Conservation (phyloP, 371 early-diverging fungal species). For the Rhizopus sp. region DNA sequence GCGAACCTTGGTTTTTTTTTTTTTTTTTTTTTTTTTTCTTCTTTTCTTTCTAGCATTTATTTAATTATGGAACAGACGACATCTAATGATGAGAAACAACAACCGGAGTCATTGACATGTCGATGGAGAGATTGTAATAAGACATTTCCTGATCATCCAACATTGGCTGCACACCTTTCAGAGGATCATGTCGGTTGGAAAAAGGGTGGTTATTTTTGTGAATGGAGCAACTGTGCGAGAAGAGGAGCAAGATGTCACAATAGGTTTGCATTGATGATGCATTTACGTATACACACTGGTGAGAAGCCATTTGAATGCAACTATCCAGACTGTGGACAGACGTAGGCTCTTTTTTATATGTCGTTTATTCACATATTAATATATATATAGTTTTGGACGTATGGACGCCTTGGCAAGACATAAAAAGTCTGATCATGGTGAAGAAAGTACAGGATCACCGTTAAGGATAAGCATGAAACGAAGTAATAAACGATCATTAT, state of each 20-base stretch:
- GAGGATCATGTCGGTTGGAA: slow-evolving; percentile 73
- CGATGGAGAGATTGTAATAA: slow-evolving; percentile 55
- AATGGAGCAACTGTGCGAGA: slow-evolving; percentile 63
- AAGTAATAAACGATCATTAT: not conserved
- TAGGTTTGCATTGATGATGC: slow-evolving; percentile 67
- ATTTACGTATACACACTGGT: slow-evolving; percentile 70
- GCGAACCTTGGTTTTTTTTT: not conserved
- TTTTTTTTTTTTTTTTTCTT: slow-evolving; percentile 1
- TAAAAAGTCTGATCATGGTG: slow-evolving; percentile 35
- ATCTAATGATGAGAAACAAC: not conserved
- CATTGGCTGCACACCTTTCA: slow-evolving; percentile 58
- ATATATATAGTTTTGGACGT: slow-evolving; percentile 40
- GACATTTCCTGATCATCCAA: slow-evolving; percentile 39
- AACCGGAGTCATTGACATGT: slow-evolving; percentile 22
- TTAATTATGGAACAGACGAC: not conserved
- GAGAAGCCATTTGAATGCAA: slow-evolving; percentile 70
- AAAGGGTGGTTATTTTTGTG: slow-evolving; percentile 61
- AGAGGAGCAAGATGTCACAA: slow-evolving; percentile 63
- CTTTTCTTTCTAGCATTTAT: not conserved
- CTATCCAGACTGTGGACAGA: slow-evolving; percentile 39
- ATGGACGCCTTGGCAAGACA: slow-evolving; percentile 49
- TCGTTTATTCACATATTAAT: not conserved
- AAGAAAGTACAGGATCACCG: slow-evolving; percentile 9
- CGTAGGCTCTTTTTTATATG: slow-evolving; percentile 26
- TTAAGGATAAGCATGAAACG: not conserved